Percentiles rank a stretch among this genome's conserved stretches.
phyloP scores from a whole-genome alignment of 495 filamentous ascomycete genomes.

The Neurospora intermedia region DNA sequence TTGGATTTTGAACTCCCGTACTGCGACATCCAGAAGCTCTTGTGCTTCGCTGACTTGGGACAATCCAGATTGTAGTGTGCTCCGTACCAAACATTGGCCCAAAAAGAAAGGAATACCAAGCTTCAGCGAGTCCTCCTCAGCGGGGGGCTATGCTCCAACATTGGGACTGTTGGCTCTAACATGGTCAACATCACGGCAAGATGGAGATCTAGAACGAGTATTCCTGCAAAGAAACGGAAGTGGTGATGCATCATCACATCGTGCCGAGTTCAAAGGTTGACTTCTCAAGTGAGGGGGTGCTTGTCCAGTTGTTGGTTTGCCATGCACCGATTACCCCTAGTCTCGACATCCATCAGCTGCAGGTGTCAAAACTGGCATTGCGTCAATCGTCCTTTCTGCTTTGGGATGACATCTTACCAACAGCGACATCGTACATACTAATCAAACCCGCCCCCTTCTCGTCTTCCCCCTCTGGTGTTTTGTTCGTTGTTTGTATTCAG shows the following conservation, averaged over 20 bases:
- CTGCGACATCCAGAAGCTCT: background rate
- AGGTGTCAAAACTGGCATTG: background rate
- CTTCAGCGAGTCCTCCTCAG: background rate
- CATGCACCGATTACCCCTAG: background rate
- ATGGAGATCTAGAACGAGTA: background rate
- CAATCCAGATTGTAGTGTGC: background rate
- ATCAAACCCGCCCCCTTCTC: background rate
- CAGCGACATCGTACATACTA: background rate
- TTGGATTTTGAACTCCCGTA: background rate
- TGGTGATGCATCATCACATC: background rate
- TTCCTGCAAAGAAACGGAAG: background rate
- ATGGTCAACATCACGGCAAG: background rate
- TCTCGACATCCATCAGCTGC: background rate
- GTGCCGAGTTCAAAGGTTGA: background rate
- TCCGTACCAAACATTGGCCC: background rate
- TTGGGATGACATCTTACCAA: background rate
- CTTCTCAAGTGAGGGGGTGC: background rate
- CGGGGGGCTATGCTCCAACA: too few relatives aligned
- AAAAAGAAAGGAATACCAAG: background rate
- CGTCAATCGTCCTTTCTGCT: background rate
- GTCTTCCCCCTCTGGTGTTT: background rate
- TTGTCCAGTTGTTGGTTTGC: background rate
- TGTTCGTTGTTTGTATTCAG: background rate
- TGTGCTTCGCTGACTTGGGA: background rate
- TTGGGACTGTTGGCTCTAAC: background rate